Evolutionary conservation across 2,329 filamentous ascomycete species (phyloP), one percentile per base, ranked within the genome.

Genomic region (Fusarium tanahbumbuense): DNA sequence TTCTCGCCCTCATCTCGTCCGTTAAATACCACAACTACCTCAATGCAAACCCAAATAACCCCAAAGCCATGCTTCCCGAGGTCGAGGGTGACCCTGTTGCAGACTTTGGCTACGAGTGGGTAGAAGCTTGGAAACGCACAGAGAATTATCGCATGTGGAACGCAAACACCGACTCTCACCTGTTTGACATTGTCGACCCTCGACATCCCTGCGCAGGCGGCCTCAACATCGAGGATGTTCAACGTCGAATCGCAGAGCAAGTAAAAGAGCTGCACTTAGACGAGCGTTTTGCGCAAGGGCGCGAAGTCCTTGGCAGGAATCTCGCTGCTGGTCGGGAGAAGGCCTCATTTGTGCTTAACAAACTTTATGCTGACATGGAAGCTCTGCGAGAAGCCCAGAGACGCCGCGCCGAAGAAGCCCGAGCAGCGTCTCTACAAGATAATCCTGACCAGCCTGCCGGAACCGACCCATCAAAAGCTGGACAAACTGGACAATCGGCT

Each of bases 151-250:
- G 92, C 53, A 91, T 99, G 65, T 99, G 97, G 89, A 86, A 94
- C 70, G 85, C 87, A 16, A 84, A 92, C 73, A 93, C 91, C 4
- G 94, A 98, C 76, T 90, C 91, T 18, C 92, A 97, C 75, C 86
- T 99, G 18, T 99, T 98, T 77, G 95, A 97, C 72, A 93, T 99
- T 68, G 92, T 97, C 16, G 94, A 97, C 76, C 96, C 96, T 3
- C 91, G 91, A 66, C 96, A 99, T 79, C 96, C 96, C 6, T 98
- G 93, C 78, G 94, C 94, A 2, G 96, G 96, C 27, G 95, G 94
- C 1, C 85, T 99, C 22, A 94, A 92, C 2, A 94, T 99, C 68
- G 96, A 98, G 72, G 96, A 99, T 78, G 91, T 99, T 15, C 95
- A 98, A 78, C 88, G 96, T 53, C 88, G 96, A 25, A 87, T 99